Percentiles rank a stretch among this genome's conserved stretches.
phyloP scores from a whole-genome alignment of 805 yeast species.

The Yarrowia divulgata region DNA sequence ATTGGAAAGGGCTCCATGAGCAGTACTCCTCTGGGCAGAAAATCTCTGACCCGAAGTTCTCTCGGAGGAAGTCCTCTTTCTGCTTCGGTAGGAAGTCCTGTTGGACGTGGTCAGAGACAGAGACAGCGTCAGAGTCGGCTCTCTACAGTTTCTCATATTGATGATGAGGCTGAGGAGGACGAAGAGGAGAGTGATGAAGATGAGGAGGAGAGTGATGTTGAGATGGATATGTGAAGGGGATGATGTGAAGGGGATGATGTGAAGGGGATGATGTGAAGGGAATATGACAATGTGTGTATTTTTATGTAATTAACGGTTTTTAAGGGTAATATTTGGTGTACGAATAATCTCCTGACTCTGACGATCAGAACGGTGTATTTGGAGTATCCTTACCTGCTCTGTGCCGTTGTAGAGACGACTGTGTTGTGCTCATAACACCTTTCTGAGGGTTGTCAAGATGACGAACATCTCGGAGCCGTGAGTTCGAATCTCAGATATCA shows the following conservation, averaged over 20 bases:
- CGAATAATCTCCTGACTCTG: no score
- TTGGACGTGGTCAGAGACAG: neutral
- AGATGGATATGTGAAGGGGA: neutral
- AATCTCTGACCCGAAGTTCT: neutral
- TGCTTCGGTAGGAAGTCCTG: neutral
- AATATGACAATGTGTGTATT: no score
- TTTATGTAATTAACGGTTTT: neutral
- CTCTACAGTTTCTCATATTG: neutral
- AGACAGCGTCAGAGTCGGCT: neutral
- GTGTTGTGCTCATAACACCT: no score
- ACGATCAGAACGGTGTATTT: no score
- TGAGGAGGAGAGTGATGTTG: constrained; percentile 16
- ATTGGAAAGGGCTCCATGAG: neutral
- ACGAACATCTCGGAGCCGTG: no score
- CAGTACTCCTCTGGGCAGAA: neutral
- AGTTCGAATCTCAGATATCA: no score
- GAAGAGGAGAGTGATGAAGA: constrained; percentile 1
- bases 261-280: neutral
- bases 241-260: neutral
- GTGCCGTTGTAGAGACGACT: no score
- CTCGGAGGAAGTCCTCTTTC: neutral
- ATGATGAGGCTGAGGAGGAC: neutral
- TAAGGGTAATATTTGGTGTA: no score
- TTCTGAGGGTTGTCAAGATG: no score
- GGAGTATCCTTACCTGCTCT: no score